Percentiles rank a stretch among this genome's conserved stretches.
phyloP scores from a whole-genome alignment of 768 basidiomycete genomes.

The Neoboletus brunneissimus region DNA sequence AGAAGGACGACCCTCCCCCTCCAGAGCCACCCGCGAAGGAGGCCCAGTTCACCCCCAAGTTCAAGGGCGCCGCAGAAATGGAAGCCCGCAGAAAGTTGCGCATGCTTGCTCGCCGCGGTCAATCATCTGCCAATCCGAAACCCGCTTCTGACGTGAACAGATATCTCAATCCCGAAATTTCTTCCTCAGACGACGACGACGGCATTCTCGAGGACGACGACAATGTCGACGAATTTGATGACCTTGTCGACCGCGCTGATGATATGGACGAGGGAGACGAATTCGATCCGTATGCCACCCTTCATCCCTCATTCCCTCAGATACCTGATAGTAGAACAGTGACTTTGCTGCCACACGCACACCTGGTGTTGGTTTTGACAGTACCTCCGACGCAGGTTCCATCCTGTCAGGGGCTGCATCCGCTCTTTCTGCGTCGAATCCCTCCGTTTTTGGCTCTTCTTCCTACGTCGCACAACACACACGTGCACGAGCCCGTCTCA shows the following conservation, averaged over 20 bases:
- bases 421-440: slow-evolving; percentile 50
- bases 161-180: slow-evolving; percentile 45
- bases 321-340: slow-evolving; percentile 34
- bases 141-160: slow-evolving; percentile 26
- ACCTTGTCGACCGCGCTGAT: slow-evolving; percentile 44
- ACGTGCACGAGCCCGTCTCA: slow-evolving; percentile 49
- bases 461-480: slow-evolving; percentile 37
- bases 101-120: slow-evolving; percentile 56
- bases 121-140: slow-evolving; percentile 31
- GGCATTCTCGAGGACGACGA: slow-evolving; percentile 48
- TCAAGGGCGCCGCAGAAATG: slow-evolving; percentile 86
- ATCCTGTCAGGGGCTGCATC: slow-evolving; percentile 52
- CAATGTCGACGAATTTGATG: slow-evolving; percentile 50
- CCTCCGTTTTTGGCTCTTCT: slow-evolving; percentile 51
- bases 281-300: slow-evolving; percentile 69
- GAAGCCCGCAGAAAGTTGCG: slow-evolving; percentile 65
- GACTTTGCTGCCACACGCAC: slow-evolving; percentile 66
- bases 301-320: background rate
- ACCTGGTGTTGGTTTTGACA: slow-evolving; percentile 50
- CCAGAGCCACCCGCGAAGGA: slow-evolving; percentile 45
- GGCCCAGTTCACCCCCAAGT: slow-evolving; percentile 68
- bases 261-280: slow-evolving; percentile 68
- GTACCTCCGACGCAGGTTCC: slow-evolving; percentile 62
- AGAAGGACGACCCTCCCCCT: slow-evolving; percentile 14
- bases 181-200: slow-evolving; percentile 54